Percentiles rank a stretch among this genome's conserved stretches.
Evolutionary conservation across 1,284 basidiomycete species (phyloP).

Genomic region (Entoloma clypeatum): DNA sequence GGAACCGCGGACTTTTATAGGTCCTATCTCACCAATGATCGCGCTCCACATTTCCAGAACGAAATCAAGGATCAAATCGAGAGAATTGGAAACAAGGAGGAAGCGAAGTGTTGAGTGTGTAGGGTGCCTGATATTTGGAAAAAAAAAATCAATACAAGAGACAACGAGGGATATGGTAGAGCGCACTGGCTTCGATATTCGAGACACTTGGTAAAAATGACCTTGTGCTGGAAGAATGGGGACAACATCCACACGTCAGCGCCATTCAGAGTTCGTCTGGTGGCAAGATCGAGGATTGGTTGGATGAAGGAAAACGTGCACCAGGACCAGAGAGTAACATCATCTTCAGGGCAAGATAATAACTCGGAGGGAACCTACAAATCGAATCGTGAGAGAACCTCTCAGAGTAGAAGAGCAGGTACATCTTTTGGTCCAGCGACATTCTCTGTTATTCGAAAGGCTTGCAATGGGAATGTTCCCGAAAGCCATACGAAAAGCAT

Average conservation of each 20-base stretch:
- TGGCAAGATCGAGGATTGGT: constrained; percentile 59
- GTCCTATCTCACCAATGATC: constrained; percentile 48
- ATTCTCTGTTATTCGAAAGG: constrained; percentile 39
- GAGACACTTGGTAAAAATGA: constrained; percentile 63
- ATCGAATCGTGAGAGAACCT: constrained; percentile 4
- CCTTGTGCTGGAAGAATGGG: constrained; percentile 66
- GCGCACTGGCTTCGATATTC: constrained; percentile 45
- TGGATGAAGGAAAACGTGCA: constrained; percentile 74
- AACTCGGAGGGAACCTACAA: constrained; percentile 45
- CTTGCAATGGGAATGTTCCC: constrained; percentile 50
- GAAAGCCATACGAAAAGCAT: constrained; percentile 44
- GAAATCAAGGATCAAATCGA: constrained; percentile 65
- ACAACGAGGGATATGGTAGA: constrained; percentile 1
- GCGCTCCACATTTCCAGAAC: constrained; percentile 59
- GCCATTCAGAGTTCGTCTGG: constrained; percentile 56
- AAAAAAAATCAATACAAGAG: background rate
- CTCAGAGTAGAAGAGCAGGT: constrained; percentile 18
- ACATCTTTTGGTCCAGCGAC: constrained; percentile 48
- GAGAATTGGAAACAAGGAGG: constrained; percentile 65
- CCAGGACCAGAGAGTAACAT: constrained; percentile 76
- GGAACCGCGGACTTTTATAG: constrained; percentile 11
- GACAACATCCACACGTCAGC: constrained; percentile 73
- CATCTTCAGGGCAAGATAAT: constrained; percentile 66
- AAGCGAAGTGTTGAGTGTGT: constrained; percentile 58
- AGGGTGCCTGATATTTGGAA: constrained; percentile 37